A percentile compares a stretch with the other conserved stretches of the same genome.
Conservation (phyloP, 2,329 filamentous ascomycete genomes). For the Pseudogymnoascus destructans region DNA sequence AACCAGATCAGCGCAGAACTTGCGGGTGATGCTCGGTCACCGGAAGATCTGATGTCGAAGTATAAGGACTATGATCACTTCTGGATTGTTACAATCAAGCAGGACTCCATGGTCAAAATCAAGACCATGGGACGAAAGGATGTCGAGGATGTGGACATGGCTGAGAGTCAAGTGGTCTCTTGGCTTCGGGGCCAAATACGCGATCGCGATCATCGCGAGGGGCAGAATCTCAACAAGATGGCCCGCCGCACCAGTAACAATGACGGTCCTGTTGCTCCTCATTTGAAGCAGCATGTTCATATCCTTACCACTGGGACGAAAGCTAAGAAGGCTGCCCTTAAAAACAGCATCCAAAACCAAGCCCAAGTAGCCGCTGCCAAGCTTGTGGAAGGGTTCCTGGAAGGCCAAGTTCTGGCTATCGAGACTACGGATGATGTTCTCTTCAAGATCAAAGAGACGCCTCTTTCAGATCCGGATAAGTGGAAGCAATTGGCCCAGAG, state of each 20-base stretch:
- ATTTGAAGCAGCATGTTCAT: constrained; percentile 60
- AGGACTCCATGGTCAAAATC: constrained; percentile 62
- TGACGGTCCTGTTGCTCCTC: constrained; percentile 19
- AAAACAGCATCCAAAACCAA: constrained; percentile 65
- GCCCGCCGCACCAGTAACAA: constrained; percentile 20
- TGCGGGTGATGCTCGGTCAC: constrained; percentile 62
- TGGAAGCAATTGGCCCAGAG: constrained; percentile 74
- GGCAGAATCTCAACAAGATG: constrained; percentile 31
- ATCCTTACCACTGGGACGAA: constrained; percentile 73
- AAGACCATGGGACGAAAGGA: constrained; percentile 68
- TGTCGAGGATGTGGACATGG: constrained; percentile 60
- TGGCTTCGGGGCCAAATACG: constrained; percentile 76
- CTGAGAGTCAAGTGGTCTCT: constrained; percentile 55
- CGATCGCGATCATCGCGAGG: constrained; percentile 56
- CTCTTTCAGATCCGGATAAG: constrained; percentile 65
- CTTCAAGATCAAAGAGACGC: constrained; percentile 59
- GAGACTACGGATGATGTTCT: constrained; percentile 79
- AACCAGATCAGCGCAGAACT: constrained; percentile 82
- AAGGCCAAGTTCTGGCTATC: constrained; percentile 73
- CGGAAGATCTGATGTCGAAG: constrained; percentile 65
- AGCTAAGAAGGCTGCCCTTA: constrained; percentile 84
- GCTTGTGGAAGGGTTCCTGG: constrained; percentile 56
- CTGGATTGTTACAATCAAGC: constrained; percentile 84
- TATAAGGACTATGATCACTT: constrained; percentile 67
- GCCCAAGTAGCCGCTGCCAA: constrained; percentile 46